Base-by-base conservation (phyloP, 345 rosid species). In the Gossypium rotundifolium region DNA sequence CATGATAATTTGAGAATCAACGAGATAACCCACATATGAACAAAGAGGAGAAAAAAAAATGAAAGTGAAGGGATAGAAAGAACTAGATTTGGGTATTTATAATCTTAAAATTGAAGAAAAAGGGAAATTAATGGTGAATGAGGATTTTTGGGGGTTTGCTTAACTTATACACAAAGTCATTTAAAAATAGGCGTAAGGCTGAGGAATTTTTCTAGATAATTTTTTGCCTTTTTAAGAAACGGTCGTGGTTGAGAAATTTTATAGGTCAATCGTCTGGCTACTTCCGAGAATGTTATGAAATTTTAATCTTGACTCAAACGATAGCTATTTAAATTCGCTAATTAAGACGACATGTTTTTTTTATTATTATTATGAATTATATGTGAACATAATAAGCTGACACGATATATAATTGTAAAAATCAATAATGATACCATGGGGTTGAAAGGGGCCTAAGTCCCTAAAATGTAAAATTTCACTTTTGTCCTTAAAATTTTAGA, bases 1-100 rank as follows among this genome's bases (percentile, higher is more conserved):
- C 97, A 90, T 91, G 80, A 81, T 91, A 90, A 67, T 74, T 71
- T 55, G 29, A 68, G 23, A 48, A 78, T 76, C 74, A 63, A 62
- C 70, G 45, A 68, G 33, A 46, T 11, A 78, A 64, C 66, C 40
- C 49, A 65, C 81, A 84, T 75, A 72, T 49, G 61, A 64, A 51
- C 12, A 46, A 12, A 33, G 40, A 33, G 40, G 6, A 33, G 40
- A 5, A 33, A 33, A 33, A 16, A 52, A 33, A 62, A 45, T 3
- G n/a, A 2, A 16, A 72, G 54, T 55, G 72, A 48, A 48, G 71
- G 25, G 46, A 54, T 8, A 2, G 18, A 12, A 23, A 54, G 65
- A 23, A 25, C 20, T 64, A 25, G 66, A n/a, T 17, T 38, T 65
- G 11, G 71, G 77, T 74, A 65, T 74, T 65, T 74, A 74, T 74